phyloP scores from a whole-genome alignment of 2,329 filamentous ascomycete genomes.

The Pseudogymnoascus sp. region DNA sequence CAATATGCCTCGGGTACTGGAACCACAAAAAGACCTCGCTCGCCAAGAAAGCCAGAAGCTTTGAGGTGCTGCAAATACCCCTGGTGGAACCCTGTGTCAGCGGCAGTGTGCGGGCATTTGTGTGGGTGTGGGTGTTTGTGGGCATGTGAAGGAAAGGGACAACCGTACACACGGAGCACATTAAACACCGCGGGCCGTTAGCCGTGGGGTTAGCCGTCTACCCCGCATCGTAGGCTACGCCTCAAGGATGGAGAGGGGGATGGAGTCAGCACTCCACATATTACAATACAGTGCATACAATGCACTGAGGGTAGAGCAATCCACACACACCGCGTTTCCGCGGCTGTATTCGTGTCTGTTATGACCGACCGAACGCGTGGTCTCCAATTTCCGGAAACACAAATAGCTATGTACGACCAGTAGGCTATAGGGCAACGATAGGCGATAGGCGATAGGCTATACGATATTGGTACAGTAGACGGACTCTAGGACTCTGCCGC shows the following conservation, averaged over 20 bases:
- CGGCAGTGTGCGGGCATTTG: background rate
- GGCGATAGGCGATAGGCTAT: no score
- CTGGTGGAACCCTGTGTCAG: background rate
- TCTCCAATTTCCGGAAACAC: background rate
- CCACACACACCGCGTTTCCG: no score
- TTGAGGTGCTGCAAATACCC: background rate
- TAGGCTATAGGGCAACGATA: no score
- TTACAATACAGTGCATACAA: no score
- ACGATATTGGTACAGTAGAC: no score
- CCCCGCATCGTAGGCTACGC: background rate
- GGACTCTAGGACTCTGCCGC: background rate
- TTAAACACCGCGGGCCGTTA: background rate
- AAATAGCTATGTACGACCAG: background rate
- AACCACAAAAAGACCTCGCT: background rate
- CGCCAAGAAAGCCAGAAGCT: background rate
- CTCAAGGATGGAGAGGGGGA: background rate
- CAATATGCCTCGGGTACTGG: background rate
- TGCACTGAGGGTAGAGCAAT: no score
- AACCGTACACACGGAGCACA: background rate
- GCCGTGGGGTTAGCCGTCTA: background rate
- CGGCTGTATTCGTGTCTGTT: no score
- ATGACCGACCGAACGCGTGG: background rate
- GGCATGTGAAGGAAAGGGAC: constrained; percentile 9
- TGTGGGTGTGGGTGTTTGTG: background rate
- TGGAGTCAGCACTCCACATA: background rate